Evolutionary conservation across 176 grass and related monocot species (phyloP), one percentile per base, ranked within the genome.

Genomic region (Eragrostis curvula): DNA sequence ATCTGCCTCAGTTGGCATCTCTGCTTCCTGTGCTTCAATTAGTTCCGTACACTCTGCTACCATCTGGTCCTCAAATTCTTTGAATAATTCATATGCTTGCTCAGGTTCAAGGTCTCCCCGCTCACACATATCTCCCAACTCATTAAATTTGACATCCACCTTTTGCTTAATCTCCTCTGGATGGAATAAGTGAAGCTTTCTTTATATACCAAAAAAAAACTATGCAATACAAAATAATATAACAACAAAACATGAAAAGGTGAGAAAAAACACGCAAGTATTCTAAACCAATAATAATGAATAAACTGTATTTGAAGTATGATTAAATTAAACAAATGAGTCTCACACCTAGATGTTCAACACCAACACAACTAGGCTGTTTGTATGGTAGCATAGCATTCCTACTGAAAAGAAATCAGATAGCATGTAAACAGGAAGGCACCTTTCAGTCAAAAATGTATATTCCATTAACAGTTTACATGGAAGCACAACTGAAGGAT

Each of bases 161-260:
- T 98, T 98, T 74, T 93, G 53, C 77, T 98, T 98, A 79, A 98
- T 90, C 76, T 93, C 90, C 88, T 98, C 96, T 98, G 68, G 17
- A 91, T 59, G 66, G 58, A 83, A 74, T 41, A 79, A 64, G 66
- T 40, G 42, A 84, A 73, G 44, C 68, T 43, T 12, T 21, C 20
- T 13, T 28, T 28, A 36, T 27, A 1, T 5, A 13, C 4, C 58
- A 12, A 40, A 79, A 77, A 85, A 53, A 72, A 55, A 74, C 18
- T 73, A 8, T 36, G 0, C 12, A 63, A 71, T 27, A 75, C 17
- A 61, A 73, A 47, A 36, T 56, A 70, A 75, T 32, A 74, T 23
- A 72, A 49, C 53, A 16, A 29, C 50, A 21, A 20, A 50, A 84
- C 12, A 81, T 27, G 39, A 23, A 81, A 88, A 60, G 29, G 64